phyloP scores from a whole-genome alignment of 495 filamentous ascomycete genomes.

The Aspergillus panamensis region DNA sequence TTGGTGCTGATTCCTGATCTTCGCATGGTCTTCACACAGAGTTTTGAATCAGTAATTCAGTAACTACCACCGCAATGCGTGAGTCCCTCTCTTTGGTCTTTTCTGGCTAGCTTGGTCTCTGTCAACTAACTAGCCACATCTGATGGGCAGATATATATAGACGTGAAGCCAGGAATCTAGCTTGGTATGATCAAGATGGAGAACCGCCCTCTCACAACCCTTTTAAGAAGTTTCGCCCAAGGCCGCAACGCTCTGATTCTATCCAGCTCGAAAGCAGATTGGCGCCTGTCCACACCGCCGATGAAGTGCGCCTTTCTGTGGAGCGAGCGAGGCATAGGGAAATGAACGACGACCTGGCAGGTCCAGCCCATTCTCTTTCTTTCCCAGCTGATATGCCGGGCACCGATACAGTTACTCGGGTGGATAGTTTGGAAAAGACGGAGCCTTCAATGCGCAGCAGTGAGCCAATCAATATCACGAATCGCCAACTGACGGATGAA shows the following conservation, averaged over 20 bases:
- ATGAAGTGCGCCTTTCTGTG: slow-evolving; percentile 27
- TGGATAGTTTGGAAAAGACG: slow-evolving; percentile 17
- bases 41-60: neutral
- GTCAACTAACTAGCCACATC: neutral
- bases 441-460: slow-evolving; percentile 34
- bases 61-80: slow-evolving; percentile 7
- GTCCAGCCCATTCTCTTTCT: slow-evolving; percentile 27
- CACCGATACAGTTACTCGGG: slow-evolving; percentile 16
- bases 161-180: slow-evolving; percentile 39
- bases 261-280: slow-evolving; percentile 33
- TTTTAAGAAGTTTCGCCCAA: slow-evolving; percentile 44
- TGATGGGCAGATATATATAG: slow-evolving; percentile 42
- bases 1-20: neutral
- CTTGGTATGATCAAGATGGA: slow-evolving; percentile 48
- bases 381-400: slow-evolving; percentile 31
- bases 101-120: neutral
- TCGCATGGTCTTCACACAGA: neutral
- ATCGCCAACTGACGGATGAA: slow-evolving; percentile 4
- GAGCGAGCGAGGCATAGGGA: slow-evolving; percentile 28
- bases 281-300: slow-evolving; percentile 21
- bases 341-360: slow-evolving; percentile 28
- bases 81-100: neutral
- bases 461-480: slow-evolving; percentile 38
- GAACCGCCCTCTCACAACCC: slow-evolving; percentile 44
- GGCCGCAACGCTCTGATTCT: slow-evolving; percentile 30